phyloP scores from a whole-genome alignment of 768 basidiomycete genomes.

The Kwoniella newhampshirensis region DNA sequence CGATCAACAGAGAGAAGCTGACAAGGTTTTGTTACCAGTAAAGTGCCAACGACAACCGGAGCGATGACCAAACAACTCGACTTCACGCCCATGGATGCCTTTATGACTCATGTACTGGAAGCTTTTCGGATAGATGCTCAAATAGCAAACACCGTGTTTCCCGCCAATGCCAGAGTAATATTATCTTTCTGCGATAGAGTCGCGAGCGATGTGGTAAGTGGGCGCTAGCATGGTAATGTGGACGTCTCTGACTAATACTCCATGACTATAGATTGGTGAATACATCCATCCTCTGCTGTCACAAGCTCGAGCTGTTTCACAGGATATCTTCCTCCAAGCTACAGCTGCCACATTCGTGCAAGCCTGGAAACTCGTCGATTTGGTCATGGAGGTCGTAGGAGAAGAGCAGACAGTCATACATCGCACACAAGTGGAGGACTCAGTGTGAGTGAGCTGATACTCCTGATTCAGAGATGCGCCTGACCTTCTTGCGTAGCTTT shows the following conservation, averaged over 20 bases:
- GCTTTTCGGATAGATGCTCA: conserved; percentile 73
- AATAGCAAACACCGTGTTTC: conserved; percentile 81
- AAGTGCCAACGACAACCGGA: conserved; percentile 43
- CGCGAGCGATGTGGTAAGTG: conserved; percentile 68
- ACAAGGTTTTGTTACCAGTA: conserved; percentile 30
- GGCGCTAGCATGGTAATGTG: not conserved
- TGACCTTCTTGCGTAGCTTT: conserved; percentile 60
- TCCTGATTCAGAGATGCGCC: conserved; percentile 43
- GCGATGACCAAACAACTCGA: conserved; percentile 61
- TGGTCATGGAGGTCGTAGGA: conserved; percentile 61
- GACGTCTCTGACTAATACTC: not conserved
- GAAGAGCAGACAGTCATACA: conserved; percentile 32
- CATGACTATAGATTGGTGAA: conserved; percentile 67
- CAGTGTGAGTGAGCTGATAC: conserved; percentile 63
- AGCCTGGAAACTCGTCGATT: conserved; percentile 80
- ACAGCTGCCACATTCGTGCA: conserved; percentile 87
- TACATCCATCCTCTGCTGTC: conserved; percentile 77
- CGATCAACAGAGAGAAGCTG: no score
- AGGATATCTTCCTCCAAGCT: conserved; percentile 70
- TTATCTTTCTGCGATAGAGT: conserved; percentile 79
- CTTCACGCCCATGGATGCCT: conserved; percentile 91
- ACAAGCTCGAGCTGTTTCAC: conserved; percentile 72
- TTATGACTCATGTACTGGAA: conserved; percentile 69
- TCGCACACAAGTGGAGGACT: conserved; percentile 64
- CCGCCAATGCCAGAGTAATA: conserved; percentile 71